These are phyloP conservation scores for Xylariaceae sp. DNA, from an alignment of 2,329 filamentous ascomycete species.

Conservation along the genomic window DNA sequence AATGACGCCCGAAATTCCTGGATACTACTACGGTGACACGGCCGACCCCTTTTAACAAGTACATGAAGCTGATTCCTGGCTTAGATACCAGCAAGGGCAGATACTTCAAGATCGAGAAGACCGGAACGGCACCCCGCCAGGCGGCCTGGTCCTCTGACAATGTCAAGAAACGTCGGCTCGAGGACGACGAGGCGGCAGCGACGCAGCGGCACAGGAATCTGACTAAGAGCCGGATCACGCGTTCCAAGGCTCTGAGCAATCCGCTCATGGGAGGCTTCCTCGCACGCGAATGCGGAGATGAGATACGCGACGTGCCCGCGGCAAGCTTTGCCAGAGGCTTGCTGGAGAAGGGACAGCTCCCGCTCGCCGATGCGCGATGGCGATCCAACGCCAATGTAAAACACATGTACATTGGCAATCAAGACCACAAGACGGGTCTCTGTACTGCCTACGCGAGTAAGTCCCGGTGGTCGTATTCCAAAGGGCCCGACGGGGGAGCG, in stretches of 20 bases:
- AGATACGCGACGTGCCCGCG: conserved; percentile 19
- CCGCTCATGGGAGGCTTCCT: conserved; percentile 28
- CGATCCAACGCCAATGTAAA: conserved; percentile 26
- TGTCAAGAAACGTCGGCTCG: conserved; percentile 47
- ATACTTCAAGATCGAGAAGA: conserved; percentile 61
- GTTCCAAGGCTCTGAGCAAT: conserved; percentile 23
- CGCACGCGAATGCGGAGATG: conserved; percentile 25
- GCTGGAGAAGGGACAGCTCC: conserved; percentile 32
- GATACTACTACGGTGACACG: conserved; percentile 50
- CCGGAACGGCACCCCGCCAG: conserved; percentile 41
- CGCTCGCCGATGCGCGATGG: conserved; percentile 22
- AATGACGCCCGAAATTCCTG: conserved; percentile 33
- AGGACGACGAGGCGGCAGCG: conserved; percentile 30
- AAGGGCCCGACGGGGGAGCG: background rate
- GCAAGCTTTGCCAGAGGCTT: conserved; percentile 32
- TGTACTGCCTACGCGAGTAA: conserved; percentile 38
- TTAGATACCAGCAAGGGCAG: conserved; percentile 52
- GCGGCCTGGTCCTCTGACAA: conserved; percentile 50
- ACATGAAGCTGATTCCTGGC: too few relatives aligned
- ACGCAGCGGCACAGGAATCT: conserved; percentile 21
- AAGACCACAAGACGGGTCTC: conserved; percentile 31
- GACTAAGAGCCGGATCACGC: conserved; percentile 31
- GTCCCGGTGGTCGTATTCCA: conserved; percentile 20
- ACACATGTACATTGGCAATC: conserved; percentile 32
- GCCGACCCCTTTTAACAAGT: too few relatives aligned